A percentile compares a stretch with the other conserved stretches of the same genome.
Evolutionary conservation across 139 green algal species (phyloP).

Genomic region (Chlorokybus atmophyticus): DNA sequence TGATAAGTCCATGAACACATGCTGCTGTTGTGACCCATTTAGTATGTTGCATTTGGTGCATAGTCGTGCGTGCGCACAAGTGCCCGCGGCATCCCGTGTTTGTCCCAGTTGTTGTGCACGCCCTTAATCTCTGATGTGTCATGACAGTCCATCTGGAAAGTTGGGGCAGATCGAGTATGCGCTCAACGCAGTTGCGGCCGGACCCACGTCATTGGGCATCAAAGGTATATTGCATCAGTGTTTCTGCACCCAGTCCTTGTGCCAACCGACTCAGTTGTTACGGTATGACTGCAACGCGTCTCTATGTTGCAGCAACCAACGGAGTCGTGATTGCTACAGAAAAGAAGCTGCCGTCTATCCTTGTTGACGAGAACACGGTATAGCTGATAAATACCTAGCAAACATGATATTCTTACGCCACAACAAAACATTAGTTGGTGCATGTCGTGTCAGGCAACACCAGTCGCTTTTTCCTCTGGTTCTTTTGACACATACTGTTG

Average conservation of each 20-base stretch:
- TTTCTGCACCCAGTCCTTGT: neutral
- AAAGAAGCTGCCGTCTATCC: slow-evolving; percentile 83
- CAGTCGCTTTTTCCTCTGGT: neutral
- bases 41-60: neutral
- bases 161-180: slow-evolving; percentile 97
- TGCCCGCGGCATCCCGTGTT: no score
- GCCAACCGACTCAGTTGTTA: neutral
- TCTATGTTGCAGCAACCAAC: slow-evolving; percentile 51
- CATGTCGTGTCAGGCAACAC: neutral
- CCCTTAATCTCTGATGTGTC: neutral
- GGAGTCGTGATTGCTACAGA: slow-evolving; percentile 97
- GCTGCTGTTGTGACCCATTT: neutral
- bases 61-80: neutral
- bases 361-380: slow-evolving; percentile 66
- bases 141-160: slow-evolving; percentile 74
- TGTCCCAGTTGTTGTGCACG: neutral
- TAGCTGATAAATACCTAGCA: no score
- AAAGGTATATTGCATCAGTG: slow-evolving; percentile 28
- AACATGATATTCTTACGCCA: no score
- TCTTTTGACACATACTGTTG: slow-evolving; percentile 19
- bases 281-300: neutral
- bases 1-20: neutral
- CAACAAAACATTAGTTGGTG: slow-evolving; percentile 25
- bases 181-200: slow-evolving; percentile 78
- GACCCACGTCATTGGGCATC: slow-evolving; percentile 91